Evolutionary conservation across 2,329 filamentous ascomycete genomes (phyloP).

Genomic region (Sarocladium brachiariae): DNA sequence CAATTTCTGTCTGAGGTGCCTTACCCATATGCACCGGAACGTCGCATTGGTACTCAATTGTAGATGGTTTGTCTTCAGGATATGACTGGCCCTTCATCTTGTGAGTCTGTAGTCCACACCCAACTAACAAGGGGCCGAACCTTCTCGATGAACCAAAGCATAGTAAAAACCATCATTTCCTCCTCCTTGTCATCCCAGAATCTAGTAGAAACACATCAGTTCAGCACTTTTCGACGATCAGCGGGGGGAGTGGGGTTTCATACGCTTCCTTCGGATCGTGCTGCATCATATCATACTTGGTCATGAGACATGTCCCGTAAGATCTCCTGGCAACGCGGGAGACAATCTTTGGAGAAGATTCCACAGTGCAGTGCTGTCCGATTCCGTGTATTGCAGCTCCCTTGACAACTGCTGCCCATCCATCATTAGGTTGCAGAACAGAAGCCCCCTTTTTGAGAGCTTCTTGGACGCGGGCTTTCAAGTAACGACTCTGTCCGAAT

Average conservation of each 20-base stretch:
- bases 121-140: constrained; percentile 15
- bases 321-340: constrained; percentile 30
- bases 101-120: background rate
- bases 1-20: constrained; percentile 29
- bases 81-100: constrained; percentile 29
- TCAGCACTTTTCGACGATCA: too few relatives aligned
- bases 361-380: constrained; percentile 21
- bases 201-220: too few relatives aligned
- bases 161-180: constrained; percentile 28
- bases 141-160: constrained; percentile 34
- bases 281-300: constrained; percentile 28
- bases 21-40: constrained; percentile 28
- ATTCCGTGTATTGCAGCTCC: constrained; percentile 41
- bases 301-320: constrained; percentile 29
- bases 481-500: constrained; percentile 38
- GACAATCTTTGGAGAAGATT: constrained; percentile 21
- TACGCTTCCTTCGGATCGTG: constrained; percentile 30
- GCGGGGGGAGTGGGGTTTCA: constrained; percentile 13
- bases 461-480: constrained; percentile 33
- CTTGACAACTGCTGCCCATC: constrained; percentile 44
- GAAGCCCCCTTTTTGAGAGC: constrained; percentile 28
- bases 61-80: constrained; percentile 27
- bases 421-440: constrained; percentile 40
- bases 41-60: constrained; percentile 31
- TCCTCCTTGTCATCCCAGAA: constrained; percentile 32